These are phyloP conservation scores for Malus domestica DNA, from an alignment of 306 rosid species.

Conservation along the genomic window ASM211411v1 NC_041790.1:16446501-16447000, in stretches of 20 bases:
- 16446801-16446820: neutral
- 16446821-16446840: neutral
- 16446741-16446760: neutral
- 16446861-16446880: neutral
- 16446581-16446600: constrained; percentile 53
- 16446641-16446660: neutral
- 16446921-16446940: neutral
- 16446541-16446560: constrained; percentile 87
- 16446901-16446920: neutral
- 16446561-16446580: constrained; percentile 88
- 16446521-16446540: constrained; percentile 67
- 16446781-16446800: neutral
- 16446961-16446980: neutral
- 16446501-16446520: constrained; percentile 98
- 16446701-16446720: neutral
- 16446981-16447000: neutral
- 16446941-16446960: neutral
- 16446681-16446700: neutral
- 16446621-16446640: neutral
- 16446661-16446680: neutral
- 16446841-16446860: neutral
- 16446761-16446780: neutral
- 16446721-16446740: neutral
- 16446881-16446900: neutral
- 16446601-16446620: constrained; percentile 6